Evolutionary conservation across 345 rosid species (phyloP).

Genomic region (Gossypium mustelinum): DNA sequence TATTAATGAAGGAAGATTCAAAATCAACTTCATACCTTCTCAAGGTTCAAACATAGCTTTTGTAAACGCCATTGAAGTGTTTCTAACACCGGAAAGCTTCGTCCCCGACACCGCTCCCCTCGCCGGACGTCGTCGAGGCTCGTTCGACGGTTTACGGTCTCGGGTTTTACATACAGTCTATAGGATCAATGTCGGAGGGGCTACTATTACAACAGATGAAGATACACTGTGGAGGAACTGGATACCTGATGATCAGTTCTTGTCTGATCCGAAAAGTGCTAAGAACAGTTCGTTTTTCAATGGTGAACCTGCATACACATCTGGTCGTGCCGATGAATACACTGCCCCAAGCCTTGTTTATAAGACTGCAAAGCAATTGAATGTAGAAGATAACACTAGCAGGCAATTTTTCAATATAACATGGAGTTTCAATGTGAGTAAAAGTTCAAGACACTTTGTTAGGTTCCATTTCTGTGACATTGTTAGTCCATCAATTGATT

Average conservation of each 20-base stretch:
- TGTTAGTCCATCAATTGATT: neutral
- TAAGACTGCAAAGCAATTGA: neutral
- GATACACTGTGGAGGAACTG: conserved; percentile 43
- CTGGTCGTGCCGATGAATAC: neutral
- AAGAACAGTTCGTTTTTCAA: accelerated
- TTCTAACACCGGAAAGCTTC: conserved; percentile 31
- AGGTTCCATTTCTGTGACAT: conserved; percentile 57
- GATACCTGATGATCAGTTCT: conserved; percentile 33
- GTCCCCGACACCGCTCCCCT: neutral
- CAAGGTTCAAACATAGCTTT: conserved; percentile 37
- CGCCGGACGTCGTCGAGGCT: neutral
- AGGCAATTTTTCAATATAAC: conserved; percentile 29
- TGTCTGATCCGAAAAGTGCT: conserved; percentile 20
- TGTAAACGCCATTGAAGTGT: conserved; percentile 56
- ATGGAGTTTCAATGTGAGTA: conserved; percentile 46
- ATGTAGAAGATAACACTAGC: neutral
- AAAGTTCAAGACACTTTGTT: conserved; percentile 35
- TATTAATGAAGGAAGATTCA: conserved; percentile 17
- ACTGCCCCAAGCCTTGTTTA: conserved; percentile 12
- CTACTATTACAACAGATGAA: conserved; percentile 9
- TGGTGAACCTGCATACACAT: conserved; percentile 2
- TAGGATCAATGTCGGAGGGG: conserved; percentile 35
- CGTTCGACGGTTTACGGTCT: neutral
- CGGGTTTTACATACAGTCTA: neutral
- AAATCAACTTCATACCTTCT: conserved; percentile 35